Conservation (phyloP, 371 early-diverging fungal species). For the Entomophthora muscae region DNA sequence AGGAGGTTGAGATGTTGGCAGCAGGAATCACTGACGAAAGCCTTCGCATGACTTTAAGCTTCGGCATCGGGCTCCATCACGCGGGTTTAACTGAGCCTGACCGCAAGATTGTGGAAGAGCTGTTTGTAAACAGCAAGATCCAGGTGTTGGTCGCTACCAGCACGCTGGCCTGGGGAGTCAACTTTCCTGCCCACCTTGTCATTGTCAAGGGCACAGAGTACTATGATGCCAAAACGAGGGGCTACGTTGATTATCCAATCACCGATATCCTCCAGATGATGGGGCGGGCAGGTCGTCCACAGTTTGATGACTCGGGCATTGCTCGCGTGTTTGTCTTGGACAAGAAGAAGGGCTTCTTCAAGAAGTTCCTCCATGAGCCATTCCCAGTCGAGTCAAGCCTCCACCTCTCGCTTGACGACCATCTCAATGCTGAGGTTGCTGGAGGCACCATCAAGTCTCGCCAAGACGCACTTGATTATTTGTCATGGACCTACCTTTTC, state of each 20-base stretch:
- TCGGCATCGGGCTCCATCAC: constrained; percentile 97
- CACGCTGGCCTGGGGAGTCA: constrained; percentile 98
- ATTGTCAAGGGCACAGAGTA: constrained; percentile 97
- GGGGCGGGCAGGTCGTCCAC: constrained; percentile 98
- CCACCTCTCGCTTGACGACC: constrained; percentile 59
- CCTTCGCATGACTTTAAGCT: constrained; percentile 60
- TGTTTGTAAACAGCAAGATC: constrained; percentile 83
- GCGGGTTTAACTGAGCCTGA: constrained; percentile 88
- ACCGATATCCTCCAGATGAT: constrained; percentile 97
- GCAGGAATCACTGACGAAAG: constrained; percentile 55
- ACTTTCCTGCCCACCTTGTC: constrained; percentile 96
- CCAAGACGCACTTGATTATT: constrained; percentile 83
- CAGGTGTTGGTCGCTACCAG: constrained; percentile 92
- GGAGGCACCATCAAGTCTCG: constrained; percentile 64
- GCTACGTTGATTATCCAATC: constrained; percentile 87
- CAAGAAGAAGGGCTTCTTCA: constrained; percentile 87
- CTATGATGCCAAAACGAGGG: constrained; percentile 73
- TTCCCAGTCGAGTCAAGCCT: constrained; percentile 79
- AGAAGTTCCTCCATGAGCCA: constrained; percentile 84
- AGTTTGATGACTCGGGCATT: constrained; percentile 82
- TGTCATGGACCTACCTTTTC: constrained; percentile 91
- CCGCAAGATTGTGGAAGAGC: constrained; percentile 78
- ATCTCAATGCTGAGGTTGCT: constrained; percentile 84
- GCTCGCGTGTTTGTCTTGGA: constrained; percentile 79
- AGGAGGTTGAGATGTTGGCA: constrained; percentile 52